These are phyloP conservation scores for Sungouiozyma ichnusensis DNA, from an alignment of 805 yeast genomes.

Conservation along the genomic window DNA sequence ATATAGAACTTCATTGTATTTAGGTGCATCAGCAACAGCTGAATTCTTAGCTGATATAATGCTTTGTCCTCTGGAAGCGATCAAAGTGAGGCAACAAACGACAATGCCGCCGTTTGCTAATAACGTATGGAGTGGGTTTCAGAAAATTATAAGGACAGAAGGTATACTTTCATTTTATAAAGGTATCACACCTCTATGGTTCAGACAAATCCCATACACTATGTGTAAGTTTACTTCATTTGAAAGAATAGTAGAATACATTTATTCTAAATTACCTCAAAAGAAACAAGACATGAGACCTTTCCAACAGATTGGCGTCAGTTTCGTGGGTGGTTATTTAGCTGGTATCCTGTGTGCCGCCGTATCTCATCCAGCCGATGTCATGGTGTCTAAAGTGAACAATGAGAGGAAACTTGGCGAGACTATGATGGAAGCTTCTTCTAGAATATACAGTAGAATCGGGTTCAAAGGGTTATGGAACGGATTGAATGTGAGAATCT, in stretches of 20 bases:
- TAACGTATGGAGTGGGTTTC: slow-evolving; percentile 54
- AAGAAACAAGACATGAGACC: slow-evolving; percentile 61
- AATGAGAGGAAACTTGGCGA: slow-evolving; percentile 56
- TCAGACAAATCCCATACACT: slow-evolving; percentile 96
- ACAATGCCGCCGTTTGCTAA: slow-evolving; percentile 77
- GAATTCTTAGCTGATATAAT: slow-evolving; percentile 86
- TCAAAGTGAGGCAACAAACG: slow-evolving; percentile 90
- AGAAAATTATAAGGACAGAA: slow-evolving; percentile 52
- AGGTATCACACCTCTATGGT: slow-evolving; percentile 89
- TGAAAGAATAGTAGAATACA: slow-evolving; percentile 78
- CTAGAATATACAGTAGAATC: slow-evolving; percentile 64
- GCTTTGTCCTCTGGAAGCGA: slow-evolving; percentile 90
- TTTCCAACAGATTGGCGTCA: slow-evolving; percentile 83
- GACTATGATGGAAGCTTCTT: slow-evolving; percentile 52
- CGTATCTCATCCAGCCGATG: slow-evolving; percentile 98
- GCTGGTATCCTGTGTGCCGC: slow-evolving; percentile 96
- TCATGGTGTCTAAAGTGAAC: slow-evolving; percentile 89
- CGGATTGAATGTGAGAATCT: slow-evolving; percentile 86
- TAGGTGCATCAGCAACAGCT: slow-evolving; percentile 86
- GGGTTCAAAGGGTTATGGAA: slow-evolving; percentile 93
- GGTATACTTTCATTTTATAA: slow-evolving; percentile 73
- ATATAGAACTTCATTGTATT: slow-evolving; percentile 62
- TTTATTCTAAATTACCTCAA: slow-evolving; percentile 64
- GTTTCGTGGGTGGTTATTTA: slow-evolving; percentile 90
- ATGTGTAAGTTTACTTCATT: slow-evolving; percentile 95